These are phyloP conservation scores for Phytophthora vignae DNA, from an alignment of 352 stramenopile genomes.

Conservation along the genomic window DNA sequence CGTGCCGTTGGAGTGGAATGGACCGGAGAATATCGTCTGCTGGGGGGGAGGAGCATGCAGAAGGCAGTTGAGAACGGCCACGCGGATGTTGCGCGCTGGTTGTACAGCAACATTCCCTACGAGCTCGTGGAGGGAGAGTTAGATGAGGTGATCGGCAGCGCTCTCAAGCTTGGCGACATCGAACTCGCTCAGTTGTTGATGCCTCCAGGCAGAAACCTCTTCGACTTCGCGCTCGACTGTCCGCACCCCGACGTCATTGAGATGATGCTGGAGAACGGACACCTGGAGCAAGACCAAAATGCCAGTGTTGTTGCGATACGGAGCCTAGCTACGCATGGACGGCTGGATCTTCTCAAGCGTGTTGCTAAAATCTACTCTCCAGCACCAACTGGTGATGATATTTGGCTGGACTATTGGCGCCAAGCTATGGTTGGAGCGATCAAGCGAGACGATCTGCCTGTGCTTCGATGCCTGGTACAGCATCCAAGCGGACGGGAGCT, in stretches of 20 bases:
- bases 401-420: neutral
- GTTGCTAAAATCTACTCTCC: neutral
- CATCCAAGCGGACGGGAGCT: neutral
- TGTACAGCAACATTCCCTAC: neutral
- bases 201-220: neutral
- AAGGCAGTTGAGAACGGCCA: neutral
- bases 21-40: neutral
- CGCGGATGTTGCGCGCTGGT: neutral
- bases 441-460: neutral
- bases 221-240: neutral
- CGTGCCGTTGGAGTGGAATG: neutral
- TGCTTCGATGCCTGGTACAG: neutral
- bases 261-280: neutral
- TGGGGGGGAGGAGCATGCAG: neutral
- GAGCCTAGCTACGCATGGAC: neutral
- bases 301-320: neutral
- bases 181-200: neutral
- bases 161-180: neutral
- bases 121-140: neutral
- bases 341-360: neutral
- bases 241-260: neutral
- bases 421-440: neutral
- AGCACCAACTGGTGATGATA: neutral
- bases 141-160: neutral
- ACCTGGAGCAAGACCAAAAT: neutral